Evolutionary conservation across 495 filamentous ascomycete species (phyloP).

Genomic region (Aspergillus carlsbadensis): DNA sequence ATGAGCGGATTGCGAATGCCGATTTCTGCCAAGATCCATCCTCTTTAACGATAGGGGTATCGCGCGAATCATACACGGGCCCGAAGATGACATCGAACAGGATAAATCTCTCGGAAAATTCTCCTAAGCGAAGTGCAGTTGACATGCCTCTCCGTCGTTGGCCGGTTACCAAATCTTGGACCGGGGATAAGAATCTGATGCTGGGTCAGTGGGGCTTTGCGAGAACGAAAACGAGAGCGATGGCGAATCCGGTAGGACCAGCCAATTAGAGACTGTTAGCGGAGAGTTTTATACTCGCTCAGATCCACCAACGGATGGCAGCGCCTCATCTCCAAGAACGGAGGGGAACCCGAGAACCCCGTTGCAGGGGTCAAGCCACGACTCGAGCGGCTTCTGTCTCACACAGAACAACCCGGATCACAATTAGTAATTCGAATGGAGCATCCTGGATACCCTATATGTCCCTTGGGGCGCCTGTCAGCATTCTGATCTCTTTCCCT

Average conservation of each 20-base stretch:
- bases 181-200: neutral
- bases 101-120: neutral
- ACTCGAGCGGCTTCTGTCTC: neutral
- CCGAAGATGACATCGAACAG: too few relatives aligned
- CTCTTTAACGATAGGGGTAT: too few relatives aligned
- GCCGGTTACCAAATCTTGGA: too few relatives aligned
- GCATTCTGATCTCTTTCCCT: neutral
- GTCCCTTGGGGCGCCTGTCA: neutral
- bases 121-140: neutral
- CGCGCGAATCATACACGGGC: too few relatives aligned
- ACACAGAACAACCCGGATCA: neutral
- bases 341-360: neutral
- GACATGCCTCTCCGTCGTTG: too few relatives aligned
- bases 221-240: slow-evolving; percentile 25
- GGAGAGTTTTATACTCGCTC: slow-evolving; percentile 8
- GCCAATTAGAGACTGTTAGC: slow-evolving; percentile 24
- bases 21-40: too few relatives aligned
- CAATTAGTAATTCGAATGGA: neutral
- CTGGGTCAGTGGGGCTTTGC: slow-evolving; percentile 7
- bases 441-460: neutral
- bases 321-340: neutral
- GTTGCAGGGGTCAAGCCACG: neutral
- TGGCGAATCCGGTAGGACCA: neutral
- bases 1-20: too few relatives aligned
- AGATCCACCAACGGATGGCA: slow-evolving; percentile 11